phyloP scores from a whole-genome alignment of 495 filamentous ascomycete genomes.

The Aspergillus biplanus region DNA sequence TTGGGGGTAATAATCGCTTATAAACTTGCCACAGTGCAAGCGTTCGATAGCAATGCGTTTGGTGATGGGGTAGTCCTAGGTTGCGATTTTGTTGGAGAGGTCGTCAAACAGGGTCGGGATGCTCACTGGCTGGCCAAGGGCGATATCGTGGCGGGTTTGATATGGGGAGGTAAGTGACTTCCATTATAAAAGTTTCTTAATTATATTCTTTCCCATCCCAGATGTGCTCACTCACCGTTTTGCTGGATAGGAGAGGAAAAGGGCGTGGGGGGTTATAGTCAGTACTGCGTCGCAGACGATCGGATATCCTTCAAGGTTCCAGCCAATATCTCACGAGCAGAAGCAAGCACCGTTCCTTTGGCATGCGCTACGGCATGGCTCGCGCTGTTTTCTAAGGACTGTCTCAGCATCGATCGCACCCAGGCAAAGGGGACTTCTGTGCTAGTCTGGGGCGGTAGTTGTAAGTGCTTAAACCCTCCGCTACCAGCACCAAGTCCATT shows the following conservation, averaged over 20 bases:
- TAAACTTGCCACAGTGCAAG: constrained; percentile 23
- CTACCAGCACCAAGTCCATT: not conserved
- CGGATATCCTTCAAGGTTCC: constrained; percentile 32
- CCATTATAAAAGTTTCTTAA: not conserved
- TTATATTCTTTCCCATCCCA: not conserved
- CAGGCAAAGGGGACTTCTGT: constrained; percentile 17
- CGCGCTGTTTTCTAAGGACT: constrained; percentile 30
- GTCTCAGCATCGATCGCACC: constrained; percentile 27
- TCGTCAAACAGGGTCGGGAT: constrained; percentile 49
- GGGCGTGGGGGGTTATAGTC: constrained; percentile 28
- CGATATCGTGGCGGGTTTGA: constrained; percentile 32
- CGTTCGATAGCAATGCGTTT: constrained; percentile 33
- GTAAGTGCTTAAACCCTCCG: constrained; percentile 21
- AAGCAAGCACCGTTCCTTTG: constrained; percentile 34
- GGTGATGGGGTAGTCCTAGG: constrained; percentile 48
- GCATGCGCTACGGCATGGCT: constrained; percentile 36
- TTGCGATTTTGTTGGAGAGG: constrained; percentile 55
- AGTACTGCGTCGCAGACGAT: constrained; percentile 33
- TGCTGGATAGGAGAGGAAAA: constrained; percentile 22
- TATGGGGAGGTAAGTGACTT: constrained; percentile 31
- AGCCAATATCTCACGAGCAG: constrained; percentile 18
- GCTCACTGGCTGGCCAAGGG: constrained; percentile 49
- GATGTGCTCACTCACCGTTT: not conserved
- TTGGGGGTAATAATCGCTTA: not conserved
- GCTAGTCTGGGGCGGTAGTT: constrained; percentile 40